phyloP scores from a whole-genome alignment of 306 rosid species.

The Cucurbita maxima region DNA sequence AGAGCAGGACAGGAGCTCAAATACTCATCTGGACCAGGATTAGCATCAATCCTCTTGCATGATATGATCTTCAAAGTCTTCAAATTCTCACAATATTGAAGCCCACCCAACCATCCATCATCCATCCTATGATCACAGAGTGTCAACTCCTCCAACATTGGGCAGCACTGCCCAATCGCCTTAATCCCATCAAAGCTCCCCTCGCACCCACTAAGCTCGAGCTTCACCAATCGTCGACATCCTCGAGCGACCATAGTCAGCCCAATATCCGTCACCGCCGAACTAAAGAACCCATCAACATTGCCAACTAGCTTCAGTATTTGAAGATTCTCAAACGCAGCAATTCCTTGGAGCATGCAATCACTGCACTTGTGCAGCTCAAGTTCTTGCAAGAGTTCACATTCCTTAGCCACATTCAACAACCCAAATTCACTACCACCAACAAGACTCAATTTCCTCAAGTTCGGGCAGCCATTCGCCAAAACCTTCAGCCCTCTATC shows the following conservation, averaged over 20 bases:
- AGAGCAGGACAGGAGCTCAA: slow-evolving; percentile 53
- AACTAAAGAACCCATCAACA: slow-evolving; percentile 37
- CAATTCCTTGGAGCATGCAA: slow-evolving; percentile 26
- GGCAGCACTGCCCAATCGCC: slow-evolving; percentile 80
- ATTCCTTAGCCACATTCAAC: slow-evolving; percentile 50
- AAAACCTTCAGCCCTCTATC: slow-evolving; percentile 42
- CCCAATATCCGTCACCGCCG: slow-evolving; percentile 59
- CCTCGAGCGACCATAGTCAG: slow-evolving; percentile 78
- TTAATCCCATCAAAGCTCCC: slow-evolving; percentile 83
- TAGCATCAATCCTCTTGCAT: slow-evolving; percentile 43
- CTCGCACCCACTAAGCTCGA: slow-evolving; percentile 74
- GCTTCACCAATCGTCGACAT: slow-evolving; percentile 65
- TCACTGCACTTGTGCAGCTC: slow-evolving; percentile 65
- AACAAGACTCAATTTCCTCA: slow-evolving; percentile 36
- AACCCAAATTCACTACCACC: slow-evolving; percentile 69
- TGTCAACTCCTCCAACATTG: slow-evolving; percentile 73
- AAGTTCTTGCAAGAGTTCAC: slow-evolving; percentile 59
- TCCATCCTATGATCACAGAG: slow-evolving; percentile 70
- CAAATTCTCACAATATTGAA: slow-evolving; percentile 59
- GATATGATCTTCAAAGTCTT: slow-evolving; percentile 55
- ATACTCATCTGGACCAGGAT: slow-evolving; percentile 59
- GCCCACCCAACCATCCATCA: slow-evolving; percentile 70
- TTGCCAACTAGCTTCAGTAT: slow-evolving; percentile 40
- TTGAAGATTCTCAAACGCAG: slow-evolving; percentile 54
- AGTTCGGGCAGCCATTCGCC: slow-evolving; percentile 38